Base-by-base conservation (phyloP, 164 flowering plant genomes). In the Nelumbo lutea region DNA sequence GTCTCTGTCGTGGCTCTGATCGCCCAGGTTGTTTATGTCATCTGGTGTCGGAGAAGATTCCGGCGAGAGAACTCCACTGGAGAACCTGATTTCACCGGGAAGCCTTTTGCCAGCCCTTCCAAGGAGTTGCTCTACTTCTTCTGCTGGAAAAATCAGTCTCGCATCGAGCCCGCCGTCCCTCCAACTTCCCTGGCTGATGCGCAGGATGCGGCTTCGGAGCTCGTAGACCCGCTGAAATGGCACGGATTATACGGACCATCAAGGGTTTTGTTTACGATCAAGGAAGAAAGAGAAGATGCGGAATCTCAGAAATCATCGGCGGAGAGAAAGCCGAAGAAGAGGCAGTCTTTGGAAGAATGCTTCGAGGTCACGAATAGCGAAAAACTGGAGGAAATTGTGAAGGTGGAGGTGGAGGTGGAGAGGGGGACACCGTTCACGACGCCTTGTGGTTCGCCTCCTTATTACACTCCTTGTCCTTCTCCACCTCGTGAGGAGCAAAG, bases 391-490 rank as follows among this genome's bases (percentile, higher is more conserved):
- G 67, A 10, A 47, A 62, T 61, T 69, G 39, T 8, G 62, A 27
- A 27, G 44, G 71, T 44, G 69, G 42, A n/a, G 63, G 59, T 52
- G 9, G 67, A 27, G 7, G 62, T 1, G 3, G 69, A 44, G 27
- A 74, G 48, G 44, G 64, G 73, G 75, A 78, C 85, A 61, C 85
- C 84, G 70, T 84, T 83, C 64, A 74, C 81, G n/a, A 83, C 90
- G 61, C 90, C 90, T 0, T 83, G 82, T 57, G 84, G 74, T 64
- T 86, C 90, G 47, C 90, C 88, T 1, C 73, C 76, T 52, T 84
- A 72, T 70, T 80, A 68, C 66, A 83, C 90, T 48, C 88, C 90
- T 1, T 55, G 75, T 43, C 76, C 81, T 14, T 84, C 90, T 52
- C 90, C 90, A 0, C 15, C 62, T 57, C 82, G 79, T 11, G 79